Percentiles rank a stretch among this genome's conserved stretches.
Conservation (phyloP, 2,329 filamentous ascomycete species). For the Aspergillus sp. region DNA sequence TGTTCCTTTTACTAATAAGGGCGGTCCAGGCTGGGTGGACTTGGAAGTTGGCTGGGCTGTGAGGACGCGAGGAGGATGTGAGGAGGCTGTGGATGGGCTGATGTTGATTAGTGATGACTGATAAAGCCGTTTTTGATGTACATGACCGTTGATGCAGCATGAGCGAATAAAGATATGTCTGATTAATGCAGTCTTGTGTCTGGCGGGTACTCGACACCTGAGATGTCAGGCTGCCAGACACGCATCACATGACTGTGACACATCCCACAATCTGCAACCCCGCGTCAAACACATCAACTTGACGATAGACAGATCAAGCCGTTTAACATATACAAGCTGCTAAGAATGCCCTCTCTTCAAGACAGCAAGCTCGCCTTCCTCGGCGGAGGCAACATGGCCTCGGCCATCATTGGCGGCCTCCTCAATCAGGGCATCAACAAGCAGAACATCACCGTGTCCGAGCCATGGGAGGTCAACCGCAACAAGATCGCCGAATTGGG, state of each 20-base stretch:
- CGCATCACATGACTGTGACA: not conserved
- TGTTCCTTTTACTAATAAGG: not conserved
- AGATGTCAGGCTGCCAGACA: not conserved
- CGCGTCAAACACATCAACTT: not conserved
- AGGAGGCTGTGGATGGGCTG: not conserved
- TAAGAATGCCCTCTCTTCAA: slow-evolving; percentile 22
- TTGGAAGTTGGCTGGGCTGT: not conserved
- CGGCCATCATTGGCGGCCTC: slow-evolving; percentile 35
- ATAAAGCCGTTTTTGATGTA: too few species aligned
- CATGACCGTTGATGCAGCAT: too few species aligned
- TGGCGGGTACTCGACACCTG: not conserved
- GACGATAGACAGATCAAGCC: too few species aligned
- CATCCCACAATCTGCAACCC: not conserved
- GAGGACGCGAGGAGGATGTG: not conserved
- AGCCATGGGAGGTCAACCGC: slow-evolving; percentile 38
- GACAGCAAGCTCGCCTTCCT: slow-evolving; percentile 37
- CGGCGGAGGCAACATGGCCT: slow-evolving; percentile 39
- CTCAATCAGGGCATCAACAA: slow-evolving; percentile 28
- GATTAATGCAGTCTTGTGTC: not conserved
- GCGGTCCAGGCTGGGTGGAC: not conserved
- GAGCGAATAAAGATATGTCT: too few species aligned
- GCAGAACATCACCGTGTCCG: slow-evolving; percentile 34
- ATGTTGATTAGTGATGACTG: not conserved
- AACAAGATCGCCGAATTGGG: slow-evolving; percentile 32
- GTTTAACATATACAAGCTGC: too few species aligned